phyloP scores from a whole-genome alignment of 2,329 filamentous ascomycete genomes.

The Zasmidium angulare region DNA sequence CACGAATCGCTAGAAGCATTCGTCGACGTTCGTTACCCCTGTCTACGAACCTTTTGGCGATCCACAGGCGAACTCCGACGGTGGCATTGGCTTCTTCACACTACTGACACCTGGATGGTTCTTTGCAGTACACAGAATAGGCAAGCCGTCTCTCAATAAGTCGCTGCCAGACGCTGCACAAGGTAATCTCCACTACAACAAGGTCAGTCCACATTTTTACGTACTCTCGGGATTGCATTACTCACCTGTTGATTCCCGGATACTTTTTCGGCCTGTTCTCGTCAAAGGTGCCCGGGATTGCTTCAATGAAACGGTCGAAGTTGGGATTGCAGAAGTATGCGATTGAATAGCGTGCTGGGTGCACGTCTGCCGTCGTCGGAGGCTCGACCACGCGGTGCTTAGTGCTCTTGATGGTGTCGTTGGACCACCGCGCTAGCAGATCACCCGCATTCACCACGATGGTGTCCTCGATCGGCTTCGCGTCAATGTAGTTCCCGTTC shows the following conservation, averaged over 20 bases:
- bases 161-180: slow-evolving; percentile 72
- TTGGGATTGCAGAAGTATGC: slow-evolving; percentile 91
- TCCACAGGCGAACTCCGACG: background rate
- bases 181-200: slow-evolving; percentile 71
- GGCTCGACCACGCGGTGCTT: slow-evolving; percentile 89
- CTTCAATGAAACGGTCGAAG: slow-evolving; percentile 72
- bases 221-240: background rate
- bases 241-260: slow-evolving; percentile 60
- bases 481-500: slow-evolving; percentile 73
- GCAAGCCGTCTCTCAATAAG: slow-evolving; percentile 40
- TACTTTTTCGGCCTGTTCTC: slow-evolving; percentile 73
- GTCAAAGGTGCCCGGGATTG: slow-evolving; percentile 74
- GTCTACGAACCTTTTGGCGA: background rate
- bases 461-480: slow-evolving; percentile 75
- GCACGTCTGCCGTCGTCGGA: slow-evolving; percentile 56
- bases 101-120: background rate
- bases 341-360: slow-evolving; percentile 72
- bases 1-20: background rate
- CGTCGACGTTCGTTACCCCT: background rate
- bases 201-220: slow-evolving; percentile 1
- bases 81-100: background rate
- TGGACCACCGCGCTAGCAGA: slow-evolving; percentile 74
- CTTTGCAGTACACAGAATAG: background rate
- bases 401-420: slow-evolving; percentile 87
- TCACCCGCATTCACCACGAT: slow-evolving; percentile 91